Conservation (phyloP, 2,329 filamentous ascomycete genomes). For the Pseudogymnoascus sp. region DNA sequence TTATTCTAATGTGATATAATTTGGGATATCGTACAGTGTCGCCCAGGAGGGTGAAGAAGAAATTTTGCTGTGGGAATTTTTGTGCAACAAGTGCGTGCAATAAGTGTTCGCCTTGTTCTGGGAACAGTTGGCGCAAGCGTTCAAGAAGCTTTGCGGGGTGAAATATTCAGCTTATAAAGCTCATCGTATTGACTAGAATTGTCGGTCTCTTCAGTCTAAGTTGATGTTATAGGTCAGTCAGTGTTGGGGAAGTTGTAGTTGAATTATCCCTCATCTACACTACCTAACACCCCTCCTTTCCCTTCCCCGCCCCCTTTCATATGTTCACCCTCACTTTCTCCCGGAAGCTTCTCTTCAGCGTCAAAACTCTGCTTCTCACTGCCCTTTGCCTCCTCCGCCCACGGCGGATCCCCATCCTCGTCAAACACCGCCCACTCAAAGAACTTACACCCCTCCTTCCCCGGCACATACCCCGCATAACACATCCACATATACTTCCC, state of each 20-base stretch:
- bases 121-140: no score
- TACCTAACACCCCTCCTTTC: neutral
- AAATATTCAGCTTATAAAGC: neutral
- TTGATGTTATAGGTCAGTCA: neutral
- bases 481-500: slow-evolving; percentile 95
- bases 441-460: slow-evolving; percentile 63
- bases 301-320: neutral
- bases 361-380: neutral
- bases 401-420: slow-evolving; percentile 74
- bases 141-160: neutral
- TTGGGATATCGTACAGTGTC: no score
- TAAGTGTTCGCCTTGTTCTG: no score
- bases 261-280: neutral
- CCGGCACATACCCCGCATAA: slow-evolving; percentile 65
- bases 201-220: neutral
- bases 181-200: neutral
- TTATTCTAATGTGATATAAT: no score
- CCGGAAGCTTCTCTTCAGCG: neutral
- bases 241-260: neutral
- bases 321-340: neutral
- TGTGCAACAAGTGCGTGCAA: no score
- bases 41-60: no score
- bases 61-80: no score
- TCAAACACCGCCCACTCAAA: slow-evolving; percentile 86
- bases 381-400: slow-evolving; percentile 33